Evolutionary conservation across 2,329 filamentous ascomycete species (phyloP), one percentile per base, ranked within the genome.

Genomic region (Claviceps capensis): DNA sequence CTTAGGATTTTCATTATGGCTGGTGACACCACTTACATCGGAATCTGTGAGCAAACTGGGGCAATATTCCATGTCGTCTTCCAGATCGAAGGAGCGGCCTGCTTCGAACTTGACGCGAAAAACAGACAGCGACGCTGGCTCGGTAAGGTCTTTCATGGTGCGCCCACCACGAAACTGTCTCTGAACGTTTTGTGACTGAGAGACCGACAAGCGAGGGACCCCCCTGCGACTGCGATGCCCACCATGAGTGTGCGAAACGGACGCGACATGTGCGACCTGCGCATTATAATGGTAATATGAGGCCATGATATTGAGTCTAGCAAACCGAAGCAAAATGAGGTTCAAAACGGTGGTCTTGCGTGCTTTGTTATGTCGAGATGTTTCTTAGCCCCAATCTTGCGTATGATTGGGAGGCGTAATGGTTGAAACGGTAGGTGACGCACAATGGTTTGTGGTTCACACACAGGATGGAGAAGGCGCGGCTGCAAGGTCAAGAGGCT

Each of bases 1-100:
- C 40, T 17, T 17, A 9, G 9, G 7, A 11, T 42, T 6, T 22
- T 22, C 5, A 6, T 22, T 16, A 19, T 4, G 9, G 17, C 17
- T 8, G 37, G 49, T 30, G 42, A 46, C 54, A 48, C 22, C 59
- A 80, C 78, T 78, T 82, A 95, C 89, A 81, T 95, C 89, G 70
- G 80, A 89, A 72, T 96, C 90, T 38, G 89, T 95, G 73, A 97
- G 75, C 60, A 97, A 79, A 66, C 85, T 83, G 57, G 91, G 91
- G 71, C 90, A 96, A 70, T 97, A 97, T 69, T 95, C 85, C 72
- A 95, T 78, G 67, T 97, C 91, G 66, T 97, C 91, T 64, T 96
- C 91, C 56, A 97, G 78, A 61, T 97, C 91, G 64, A 97, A 97
- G 9, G 90, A 95, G 54, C 89, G 82, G 54, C 87, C 88, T 57